These are phyloP conservation scores for Yamadazyma endophytica DNA, from an alignment of 805 yeast genomes.

Conservation along the genomic window DNA sequence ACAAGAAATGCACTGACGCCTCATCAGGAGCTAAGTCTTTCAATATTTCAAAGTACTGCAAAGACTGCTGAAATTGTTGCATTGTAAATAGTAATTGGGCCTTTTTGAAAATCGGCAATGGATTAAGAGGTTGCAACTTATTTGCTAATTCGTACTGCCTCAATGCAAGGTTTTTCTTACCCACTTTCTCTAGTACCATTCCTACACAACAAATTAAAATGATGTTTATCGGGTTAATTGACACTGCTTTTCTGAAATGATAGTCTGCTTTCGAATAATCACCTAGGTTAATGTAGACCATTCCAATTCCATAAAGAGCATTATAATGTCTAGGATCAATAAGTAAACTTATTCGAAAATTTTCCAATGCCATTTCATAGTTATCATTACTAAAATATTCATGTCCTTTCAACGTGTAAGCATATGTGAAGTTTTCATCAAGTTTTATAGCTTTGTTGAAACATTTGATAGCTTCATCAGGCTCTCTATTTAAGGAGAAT, in stretches of 20 bases:
- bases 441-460: constrained; percentile 73
- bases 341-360: constrained; percentile 74
- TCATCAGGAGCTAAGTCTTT: constrained; percentile 86
- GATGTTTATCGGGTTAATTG: constrained; percentile 86
- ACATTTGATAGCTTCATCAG: constrained; percentile 85
- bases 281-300: constrained; percentile 85
- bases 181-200: constrained; percentile 79
- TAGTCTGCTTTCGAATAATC: constrained; percentile 78
- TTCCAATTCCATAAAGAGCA: constrained; percentile 94
- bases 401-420: constrained; percentile 91
- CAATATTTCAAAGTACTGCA: constrained; percentile 68
- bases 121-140: constrained; percentile 77
- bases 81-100: constrained; percentile 75
- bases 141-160: constrained; percentile 80
- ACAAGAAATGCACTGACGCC: constrained; percentile 83
- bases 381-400: constrained; percentile 87
- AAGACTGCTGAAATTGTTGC: constrained; percentile 68
- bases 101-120: constrained; percentile 82
- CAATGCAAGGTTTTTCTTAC: constrained; percentile 66
- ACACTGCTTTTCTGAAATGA: constrained; percentile 82
- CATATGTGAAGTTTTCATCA: constrained; percentile 73
- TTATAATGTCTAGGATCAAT: constrained; percentile 83
- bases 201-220: constrained; percentile 92
- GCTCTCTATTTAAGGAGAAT: constrained; percentile 76
- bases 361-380: constrained; percentile 80